Evolutionary conservation across 768 basidiomycete genomes (phyloP), one percentile per base, ranked within the genome.

Genomic region (Lactarius hengduanensis): DNA sequence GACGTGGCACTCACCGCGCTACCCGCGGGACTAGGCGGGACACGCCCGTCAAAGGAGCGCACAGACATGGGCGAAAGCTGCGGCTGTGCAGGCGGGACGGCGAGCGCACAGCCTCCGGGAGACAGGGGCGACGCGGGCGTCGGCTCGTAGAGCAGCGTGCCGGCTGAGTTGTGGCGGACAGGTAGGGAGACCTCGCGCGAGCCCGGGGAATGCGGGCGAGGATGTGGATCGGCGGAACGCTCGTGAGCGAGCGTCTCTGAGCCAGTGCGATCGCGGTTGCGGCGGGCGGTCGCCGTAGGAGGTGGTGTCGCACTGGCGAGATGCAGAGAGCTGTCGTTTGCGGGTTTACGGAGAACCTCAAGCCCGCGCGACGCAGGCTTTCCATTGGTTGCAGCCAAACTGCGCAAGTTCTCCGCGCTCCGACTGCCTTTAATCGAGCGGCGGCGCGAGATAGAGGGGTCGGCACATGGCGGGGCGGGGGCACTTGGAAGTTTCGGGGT

Each of bases 381-480:
- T 28, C 58, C 54, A 10, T 18, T 57, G 34, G 58, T 18, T 40
- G 43, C 32, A 38, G 61, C 28, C 41, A 57, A 41, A 18, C 34
- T 43, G 6, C 81, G 80, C 26, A 90, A 63, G 67, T 85, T 80
- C 73, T 91, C 89, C 38, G 82, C 84, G 71, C 90, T 92, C 70
- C 84, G 85, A 75, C 85, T 87, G 38, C 82, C 74, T 74, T 90
- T 91, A 63, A 88, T 67, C 6, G 80, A 76, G 66, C 80, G 85
- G 50, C 64, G 70, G 57, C 79, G 70, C 16, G 30, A 82, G 16
- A 72, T 18, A 70, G 72, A 65, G 16, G 64, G 55, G 59, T 68
- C 16, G 18, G 79, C 78, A 32, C 73, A 73, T 34, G 78, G 73
- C 5, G 78, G 74, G 38, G 76, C 73, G 53, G 79, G 74, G 55